phyloP scores from a whole-genome alignment of 257 asterid species.

The Gentiana straminea region DNA sequence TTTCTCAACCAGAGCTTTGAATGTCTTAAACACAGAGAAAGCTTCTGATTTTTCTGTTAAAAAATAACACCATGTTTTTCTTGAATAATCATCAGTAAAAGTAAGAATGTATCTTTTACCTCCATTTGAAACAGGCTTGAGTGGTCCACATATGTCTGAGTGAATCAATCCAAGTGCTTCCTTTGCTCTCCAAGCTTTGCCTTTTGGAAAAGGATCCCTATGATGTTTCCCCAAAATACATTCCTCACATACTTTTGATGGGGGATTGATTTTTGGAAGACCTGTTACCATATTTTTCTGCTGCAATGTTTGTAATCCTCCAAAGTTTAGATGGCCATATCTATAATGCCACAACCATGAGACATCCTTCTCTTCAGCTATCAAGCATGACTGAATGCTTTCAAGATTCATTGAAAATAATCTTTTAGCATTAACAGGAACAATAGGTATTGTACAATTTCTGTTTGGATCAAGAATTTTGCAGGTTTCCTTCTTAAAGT shows the following conservation, averaged over 20 bases:
- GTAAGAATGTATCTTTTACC: background rate
- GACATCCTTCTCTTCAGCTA: background rate
- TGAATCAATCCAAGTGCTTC: background rate
- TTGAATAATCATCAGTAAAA: background rate
- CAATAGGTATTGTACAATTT: background rate
- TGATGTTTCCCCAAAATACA: background rate
- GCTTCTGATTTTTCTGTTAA: background rate
- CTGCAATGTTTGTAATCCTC: background rate
- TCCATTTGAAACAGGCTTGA: background rate
- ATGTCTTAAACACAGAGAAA: background rate
- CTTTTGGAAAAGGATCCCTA: background rate
- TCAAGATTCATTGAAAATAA: background rate
- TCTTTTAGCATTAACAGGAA: background rate
- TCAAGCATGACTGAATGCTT: background rate
- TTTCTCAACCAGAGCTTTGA: background rate
- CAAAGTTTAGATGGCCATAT: background rate
- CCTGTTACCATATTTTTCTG: slow-evolving; percentile 2
- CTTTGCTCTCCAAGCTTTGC: background rate
- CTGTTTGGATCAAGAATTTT: background rate
- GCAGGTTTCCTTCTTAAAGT: background rate
- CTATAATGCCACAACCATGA: background rate
- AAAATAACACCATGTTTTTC: slow-evolving; percentile 1
- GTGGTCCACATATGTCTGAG: slow-evolving; percentile 1
- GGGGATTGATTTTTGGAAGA: background rate
- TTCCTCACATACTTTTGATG: background rate